phyloP scores from a whole-genome alignment of 345 rosid species.

The Acer saccharum region DNA sequence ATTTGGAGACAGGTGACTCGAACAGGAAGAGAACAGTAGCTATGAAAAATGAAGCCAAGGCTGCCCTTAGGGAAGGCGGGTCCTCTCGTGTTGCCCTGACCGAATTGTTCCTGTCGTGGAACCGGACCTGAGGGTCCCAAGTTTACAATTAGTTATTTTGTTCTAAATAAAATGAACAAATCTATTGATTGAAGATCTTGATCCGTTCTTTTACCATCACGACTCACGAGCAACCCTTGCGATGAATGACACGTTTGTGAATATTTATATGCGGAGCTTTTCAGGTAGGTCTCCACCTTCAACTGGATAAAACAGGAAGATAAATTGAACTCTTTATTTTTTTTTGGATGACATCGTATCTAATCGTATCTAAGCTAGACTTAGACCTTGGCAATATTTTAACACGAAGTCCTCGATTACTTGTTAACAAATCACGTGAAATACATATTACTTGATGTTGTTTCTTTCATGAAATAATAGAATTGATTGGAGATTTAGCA shows the following conservation, averaged over 20 bases:
- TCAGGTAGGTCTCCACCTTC: not conserved
- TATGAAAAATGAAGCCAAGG: slow-evolving; percentile 44
- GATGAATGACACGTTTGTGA: not conserved
- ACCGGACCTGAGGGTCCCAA: not conserved
- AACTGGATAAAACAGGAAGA: not conserved
- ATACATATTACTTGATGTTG: not conserved
- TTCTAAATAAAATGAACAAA: not conserved
- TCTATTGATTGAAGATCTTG: not conserved
- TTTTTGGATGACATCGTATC: no score
- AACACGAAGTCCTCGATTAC: no score
- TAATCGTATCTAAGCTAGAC: no score
- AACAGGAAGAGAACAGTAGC: slow-evolving; percentile 28
- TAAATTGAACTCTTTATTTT: not conserved
- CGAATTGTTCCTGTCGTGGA: slow-evolving; percentile 35
- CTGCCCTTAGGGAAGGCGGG: slow-evolving; percentile 40
- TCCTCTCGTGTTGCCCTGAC: slow-evolving; percentile 37
- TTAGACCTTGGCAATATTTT: no score
- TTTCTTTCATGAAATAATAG: not conserved
- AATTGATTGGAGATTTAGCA: not conserved
- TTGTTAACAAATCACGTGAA: not conserved
- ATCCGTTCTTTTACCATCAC: not conserved
- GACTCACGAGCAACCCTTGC: not conserved
- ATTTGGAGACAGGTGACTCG: slow-evolving; percentile 30
- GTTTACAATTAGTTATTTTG: not conserved
- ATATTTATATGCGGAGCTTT: not conserved